A percentile compares a stretch with the other conserved stretches of the same genome.
phyloP scores from a whole-genome alignment of 768 basidiomycete genomes.

The Termitomyces sp. region DNA sequence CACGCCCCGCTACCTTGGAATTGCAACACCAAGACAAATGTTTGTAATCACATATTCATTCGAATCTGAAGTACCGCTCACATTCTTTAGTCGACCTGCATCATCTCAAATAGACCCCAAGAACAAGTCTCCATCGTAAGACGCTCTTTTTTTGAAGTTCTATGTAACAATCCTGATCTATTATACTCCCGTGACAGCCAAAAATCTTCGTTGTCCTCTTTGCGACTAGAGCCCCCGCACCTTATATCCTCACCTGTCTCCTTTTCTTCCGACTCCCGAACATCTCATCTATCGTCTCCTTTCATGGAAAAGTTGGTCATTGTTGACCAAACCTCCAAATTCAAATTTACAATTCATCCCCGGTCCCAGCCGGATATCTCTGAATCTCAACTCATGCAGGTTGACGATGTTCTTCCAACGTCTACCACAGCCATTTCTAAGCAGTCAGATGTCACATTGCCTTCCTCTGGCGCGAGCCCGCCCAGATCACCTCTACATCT shows the following conservation, averaged over 20 bases:
- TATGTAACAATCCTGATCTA: background rate
- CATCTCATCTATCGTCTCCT: slow-evolving; percentile 42
- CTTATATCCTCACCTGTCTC: slow-evolving; percentile 29
- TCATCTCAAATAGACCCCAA: slow-evolving; percentile 21
- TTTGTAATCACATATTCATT: background rate
- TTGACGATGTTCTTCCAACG: slow-evolving; percentile 25
- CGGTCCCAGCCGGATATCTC: slow-evolving; percentile 17
- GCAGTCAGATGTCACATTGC: slow-evolving; percentile 1
- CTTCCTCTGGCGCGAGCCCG: slow-evolving; percentile 17
- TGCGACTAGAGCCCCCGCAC: slow-evolving; percentile 22
- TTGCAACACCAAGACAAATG: slow-evolving; percentile 30
- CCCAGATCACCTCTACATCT: slow-evolving; percentile 24
- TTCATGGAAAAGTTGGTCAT: slow-evolving; percentile 40
- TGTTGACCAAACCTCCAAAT: slow-evolving; percentile 21
- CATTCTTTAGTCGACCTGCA: slow-evolving; percentile 5
- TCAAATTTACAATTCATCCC: slow-evolving; percentile 10
- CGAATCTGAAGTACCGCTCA: background rate
- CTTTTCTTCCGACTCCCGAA: slow-evolving; percentile 25
- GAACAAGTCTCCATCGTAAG: slow-evolving; percentile 19
- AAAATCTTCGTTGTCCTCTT: slow-evolving; percentile 16
- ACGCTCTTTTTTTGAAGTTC: background rate
- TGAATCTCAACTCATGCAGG: slow-evolving; percentile 15
- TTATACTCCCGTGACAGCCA: slow-evolving; percentile 17
- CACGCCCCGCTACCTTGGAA: slow-evolving; percentile 21
- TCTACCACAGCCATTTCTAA: slow-evolving; percentile 4